A percentile compares a stretch with the other conserved stretches of the same genome.
These are phyloP conservation scores for Saturnispora saitoi DNA, from an alignment of 805 yeast genomes.

Conservation along the genomic window DNA sequence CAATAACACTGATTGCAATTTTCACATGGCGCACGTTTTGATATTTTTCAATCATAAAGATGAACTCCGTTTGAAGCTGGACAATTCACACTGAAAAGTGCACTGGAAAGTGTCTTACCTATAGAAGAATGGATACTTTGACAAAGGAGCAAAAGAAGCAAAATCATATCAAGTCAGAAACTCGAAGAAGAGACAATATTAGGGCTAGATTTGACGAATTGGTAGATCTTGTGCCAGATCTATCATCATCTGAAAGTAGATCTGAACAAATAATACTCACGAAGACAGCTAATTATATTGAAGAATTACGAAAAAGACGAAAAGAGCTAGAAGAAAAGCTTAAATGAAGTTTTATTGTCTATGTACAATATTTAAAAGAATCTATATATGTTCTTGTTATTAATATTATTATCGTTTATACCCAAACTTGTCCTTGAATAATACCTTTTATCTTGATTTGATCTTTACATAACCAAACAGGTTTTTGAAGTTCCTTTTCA, in stretches of 20 bases:
- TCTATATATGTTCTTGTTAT: not conserved
- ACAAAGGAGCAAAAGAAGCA: conserved; percentile 28
- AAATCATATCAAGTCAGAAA: conserved; percentile 48
- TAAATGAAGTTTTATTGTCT: not conserved
- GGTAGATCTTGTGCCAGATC: conserved; percentile 66
- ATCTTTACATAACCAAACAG: conserved; percentile 4
- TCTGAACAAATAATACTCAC: conserved; percentile 71
- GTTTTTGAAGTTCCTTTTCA: not conserved
- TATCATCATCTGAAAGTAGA: conserved; percentile 61
- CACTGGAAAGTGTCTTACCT: not conserved
- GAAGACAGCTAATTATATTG: conserved; percentile 45
- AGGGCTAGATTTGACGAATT: conserved; percentile 73
- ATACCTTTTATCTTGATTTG: conserved; percentile 1
- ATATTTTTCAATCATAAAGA: not conserved
- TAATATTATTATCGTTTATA: not conserved
- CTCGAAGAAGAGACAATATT: conserved; percentile 78
- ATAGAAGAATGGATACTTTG: conserved; percentile 7
- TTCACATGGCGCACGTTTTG: conserved; percentile 1
- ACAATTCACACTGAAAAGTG: not conserved
- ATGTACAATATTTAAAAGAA: not conserved
- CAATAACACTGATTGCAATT: not conserved
- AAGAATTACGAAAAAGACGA: conserved; percentile 28
- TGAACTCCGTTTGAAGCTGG: not conserved
- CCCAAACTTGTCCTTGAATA: conserved; percentile 9
- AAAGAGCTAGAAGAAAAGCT: not conserved